Percentiles rank a stretch among this genome's conserved stretches.
These are phyloP conservation scores for Capsaspora owczarzaki DNA, from an alignment of 78 protist genomes.

Conservation along the genomic window DNA sequence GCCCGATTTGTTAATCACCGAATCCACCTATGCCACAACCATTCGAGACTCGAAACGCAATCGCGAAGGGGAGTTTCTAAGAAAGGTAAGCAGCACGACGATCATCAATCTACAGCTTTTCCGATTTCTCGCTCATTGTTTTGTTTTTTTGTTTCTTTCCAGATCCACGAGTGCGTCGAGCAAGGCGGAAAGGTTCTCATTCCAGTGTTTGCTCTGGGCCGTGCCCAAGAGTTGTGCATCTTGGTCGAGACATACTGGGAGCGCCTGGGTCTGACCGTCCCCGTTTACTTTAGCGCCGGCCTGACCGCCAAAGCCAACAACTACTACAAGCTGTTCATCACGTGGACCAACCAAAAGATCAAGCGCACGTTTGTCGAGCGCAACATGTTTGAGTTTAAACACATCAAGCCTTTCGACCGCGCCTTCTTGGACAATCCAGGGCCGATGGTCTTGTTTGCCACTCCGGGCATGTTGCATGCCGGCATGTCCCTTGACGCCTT, in stretches of 20 bases:
- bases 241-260: conserved; percentile 56
- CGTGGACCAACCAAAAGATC: conserved; percentile 88
- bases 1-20: conserved; percentile 92
- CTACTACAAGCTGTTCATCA: conserved; percentile 82
- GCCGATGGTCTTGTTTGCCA: no score
- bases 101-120: no score
- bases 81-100: no score
- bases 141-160: no score
- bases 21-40: conserved; percentile 86
- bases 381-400: conserved; percentile 42
- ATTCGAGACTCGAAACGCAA: conserved; percentile 78
- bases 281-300: conserved; percentile 35
- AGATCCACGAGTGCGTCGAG: conserved; percentile 34
- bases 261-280: conserved; percentile 12
- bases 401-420: no score
- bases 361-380: conserved; percentile 65
- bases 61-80: no score
- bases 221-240: conserved; percentile 95
- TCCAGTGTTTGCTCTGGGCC: conserved; percentile 94
- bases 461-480: background rate
- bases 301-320: conserved; percentile 63
- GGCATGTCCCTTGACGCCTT: background rate
- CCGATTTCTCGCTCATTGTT: no score
- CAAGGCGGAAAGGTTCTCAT: conserved; percentile 81
- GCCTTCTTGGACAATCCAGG: no score